Evolutionary conservation across 129 eudicot genomes (phyloP).

Genomic region (Calendula officinalis): DNA sequence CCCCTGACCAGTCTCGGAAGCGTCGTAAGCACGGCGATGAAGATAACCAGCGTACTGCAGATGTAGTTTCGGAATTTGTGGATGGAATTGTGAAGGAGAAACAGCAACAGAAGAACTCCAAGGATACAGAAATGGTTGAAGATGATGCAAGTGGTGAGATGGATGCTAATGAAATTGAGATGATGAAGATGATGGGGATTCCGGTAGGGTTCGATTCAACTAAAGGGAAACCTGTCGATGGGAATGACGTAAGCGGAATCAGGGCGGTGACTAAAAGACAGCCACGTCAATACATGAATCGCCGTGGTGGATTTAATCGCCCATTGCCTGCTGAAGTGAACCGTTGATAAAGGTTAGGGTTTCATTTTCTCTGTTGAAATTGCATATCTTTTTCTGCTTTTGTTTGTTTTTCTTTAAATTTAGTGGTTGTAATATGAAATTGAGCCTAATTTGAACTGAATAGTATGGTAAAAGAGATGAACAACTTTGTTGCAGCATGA

Average conservation of each 20-base stretch:
- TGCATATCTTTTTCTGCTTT: too few relatives aligned
- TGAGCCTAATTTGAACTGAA: too few relatives aligned
- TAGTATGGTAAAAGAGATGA: too few relatives aligned
- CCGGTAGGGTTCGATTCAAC: conserved; percentile 97
- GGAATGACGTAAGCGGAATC: conserved; percentile 86
- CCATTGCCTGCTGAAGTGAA: conserved; percentile 90
- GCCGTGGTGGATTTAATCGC: conserved; percentile 95
- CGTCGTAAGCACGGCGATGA: conserved; percentile 59
- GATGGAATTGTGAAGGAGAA: conserved; percentile 65
- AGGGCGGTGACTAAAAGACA: conserved; percentile 87
- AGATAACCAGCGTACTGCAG: conserved; percentile 27
- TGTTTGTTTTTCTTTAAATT: too few relatives aligned
- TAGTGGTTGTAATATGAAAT: too few relatives aligned
- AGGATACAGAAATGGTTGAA: neutral
- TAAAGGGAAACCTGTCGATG: conserved; percentile 84
- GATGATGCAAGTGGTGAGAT: conserved; percentile 27
- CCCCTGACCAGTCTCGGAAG: conserved; percentile 57
- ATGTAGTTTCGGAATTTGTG: conserved; percentile 53
- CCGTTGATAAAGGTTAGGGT: conserved; percentile 65
- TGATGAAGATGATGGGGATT: conserved; percentile 95
- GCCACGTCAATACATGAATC: conserved; percentile 95
- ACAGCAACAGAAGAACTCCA: conserved; percentile 28
- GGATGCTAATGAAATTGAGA: conserved; percentile 79
- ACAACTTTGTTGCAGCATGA: too few relatives aligned
- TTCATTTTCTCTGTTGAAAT: neutral